These are phyloP conservation scores for Falciphora oryzae DNA, from an alignment of 2,329 filamentous ascomycete species.

Conservation along the genomic window DNA sequence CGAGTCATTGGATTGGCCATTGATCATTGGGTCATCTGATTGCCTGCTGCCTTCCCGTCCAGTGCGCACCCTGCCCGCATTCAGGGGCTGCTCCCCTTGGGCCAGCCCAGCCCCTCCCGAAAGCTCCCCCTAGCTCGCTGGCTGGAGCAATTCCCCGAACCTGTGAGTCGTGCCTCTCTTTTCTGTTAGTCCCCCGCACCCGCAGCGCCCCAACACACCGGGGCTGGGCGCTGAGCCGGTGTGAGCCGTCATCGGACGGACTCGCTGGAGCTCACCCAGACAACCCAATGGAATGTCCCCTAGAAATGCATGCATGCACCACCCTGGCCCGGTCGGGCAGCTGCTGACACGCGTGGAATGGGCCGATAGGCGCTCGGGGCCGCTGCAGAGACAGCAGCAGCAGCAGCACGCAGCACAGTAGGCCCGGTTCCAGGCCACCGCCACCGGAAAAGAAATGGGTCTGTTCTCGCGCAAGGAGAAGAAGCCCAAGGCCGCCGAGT, in stretches of 20 bases:
- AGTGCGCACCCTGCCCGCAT: not conserved
- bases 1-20: not conserved
- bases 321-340: not conserved
- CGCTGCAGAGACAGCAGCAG: not conserved
- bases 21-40: not conserved
- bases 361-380: constrained; percentile 4
- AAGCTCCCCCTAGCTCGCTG: not conserved
- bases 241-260: too few relatives aligned
- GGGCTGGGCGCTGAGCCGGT: too few relatives aligned
- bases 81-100: not conserved
- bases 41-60: too few relatives aligned
- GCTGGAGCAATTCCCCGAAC: not conserved
- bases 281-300: too few relatives aligned
- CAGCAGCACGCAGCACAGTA: not conserved
- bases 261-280: too few relatives aligned
- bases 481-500: constrained; percentile 36
- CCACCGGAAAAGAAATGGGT: constrained; percentile 37
- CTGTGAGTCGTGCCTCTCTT: not conserved
- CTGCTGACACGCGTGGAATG: not conserved
- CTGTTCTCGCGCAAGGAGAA: constrained; percentile 52
- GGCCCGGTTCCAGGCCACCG: not conserved
- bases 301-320: too few relatives aligned
- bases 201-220: too few relatives aligned
- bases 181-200: too few relatives aligned
- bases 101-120: not conserved